These are phyloP conservation scores for Tetrastigma voinierianum DNA, from an alignment of 164 flowering plant species.

Conservation along the genomic window DNA sequence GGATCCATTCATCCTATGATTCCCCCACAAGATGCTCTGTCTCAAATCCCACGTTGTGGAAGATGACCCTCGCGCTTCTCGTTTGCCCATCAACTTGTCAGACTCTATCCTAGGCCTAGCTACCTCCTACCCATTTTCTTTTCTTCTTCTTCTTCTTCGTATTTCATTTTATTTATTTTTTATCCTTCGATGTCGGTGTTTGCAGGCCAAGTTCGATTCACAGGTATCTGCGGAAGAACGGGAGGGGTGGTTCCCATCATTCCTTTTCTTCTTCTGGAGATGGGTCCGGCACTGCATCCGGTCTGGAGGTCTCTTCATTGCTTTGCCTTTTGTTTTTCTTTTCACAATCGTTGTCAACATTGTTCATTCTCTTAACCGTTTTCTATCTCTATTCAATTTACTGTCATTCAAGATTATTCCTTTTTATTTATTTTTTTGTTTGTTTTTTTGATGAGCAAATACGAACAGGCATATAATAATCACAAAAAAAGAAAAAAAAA, in stretches of 20 bases:
- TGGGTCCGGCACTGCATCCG: constrained; percentile 7
- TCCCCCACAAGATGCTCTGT: constrained; percentile 11
- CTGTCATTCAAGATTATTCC: not conserved
- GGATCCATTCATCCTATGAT: no score
- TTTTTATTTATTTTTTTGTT: not conserved
- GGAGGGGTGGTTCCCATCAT: not conserved
- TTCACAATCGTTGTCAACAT: no score
- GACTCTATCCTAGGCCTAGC: not conserved
- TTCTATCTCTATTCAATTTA: no score
- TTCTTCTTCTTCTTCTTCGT: no score
- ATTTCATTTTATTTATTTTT: no score
- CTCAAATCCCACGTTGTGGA: constrained; percentile 16
- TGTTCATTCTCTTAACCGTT: no score
- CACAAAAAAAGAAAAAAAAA: no score
- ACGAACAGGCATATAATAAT: no score
- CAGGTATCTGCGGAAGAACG: constrained; percentile 13
- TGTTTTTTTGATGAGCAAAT: not conserved
- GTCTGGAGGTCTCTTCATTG: constrained; percentile 9
- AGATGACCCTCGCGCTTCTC: not conserved
- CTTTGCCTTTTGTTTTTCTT: no score
- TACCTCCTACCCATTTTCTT: no score
- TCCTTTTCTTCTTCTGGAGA: constrained; percentile 12
- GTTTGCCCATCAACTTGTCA: constrained; percentile 15
- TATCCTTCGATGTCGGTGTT: not conserved
- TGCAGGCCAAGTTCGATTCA: constrained; percentile 20